These are phyloP conservation scores for Botryotinia globosa DNA, from an alignment of 2,329 filamentous ascomycete genomes.

Conservation along the genomic window DNA sequence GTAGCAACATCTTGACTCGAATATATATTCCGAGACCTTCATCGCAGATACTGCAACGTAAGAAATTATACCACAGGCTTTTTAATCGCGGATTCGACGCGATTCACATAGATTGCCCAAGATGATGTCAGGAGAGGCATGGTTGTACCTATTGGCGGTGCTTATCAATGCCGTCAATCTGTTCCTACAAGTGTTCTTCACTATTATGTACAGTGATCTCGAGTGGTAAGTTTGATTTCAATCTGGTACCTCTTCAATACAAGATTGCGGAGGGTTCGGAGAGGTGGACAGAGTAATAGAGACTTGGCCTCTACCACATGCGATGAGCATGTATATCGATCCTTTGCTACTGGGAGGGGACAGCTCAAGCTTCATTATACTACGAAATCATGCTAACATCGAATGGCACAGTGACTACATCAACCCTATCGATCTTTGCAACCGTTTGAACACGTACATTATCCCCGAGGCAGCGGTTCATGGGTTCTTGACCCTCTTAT, in stretches of 20 bases:
- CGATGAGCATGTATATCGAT: slow-evolving; percentile 3
- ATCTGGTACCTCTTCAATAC: not conserved
- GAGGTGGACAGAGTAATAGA: too few species aligned
- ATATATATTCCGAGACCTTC: not conserved
- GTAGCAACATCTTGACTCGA: slow-evolving; percentile 13
- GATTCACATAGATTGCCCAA: slow-evolving; percentile 25
- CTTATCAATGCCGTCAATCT: slow-evolving; percentile 99
- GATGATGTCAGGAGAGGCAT: slow-evolving; percentile 94
- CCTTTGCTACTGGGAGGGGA: not conserved
- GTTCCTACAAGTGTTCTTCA: slow-evolving; percentile 99
- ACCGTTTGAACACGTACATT: slow-evolving; percentile 99
- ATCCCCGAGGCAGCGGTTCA: slow-evolving; percentile 97
- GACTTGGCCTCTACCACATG: not conserved
- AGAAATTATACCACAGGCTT: not conserved
- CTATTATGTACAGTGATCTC: slow-evolving; percentile 99
- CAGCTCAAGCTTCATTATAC: not conserved
- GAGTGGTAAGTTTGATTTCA: slow-evolving; percentile 72
- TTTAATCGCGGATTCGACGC: slow-evolving; percentile 22
- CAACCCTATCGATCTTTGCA: slow-evolving; percentile 99
- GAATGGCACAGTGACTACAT: slow-evolving; percentile 79
- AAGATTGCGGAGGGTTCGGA: not conserved
- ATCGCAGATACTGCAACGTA: not conserved
- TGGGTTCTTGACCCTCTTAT: slow-evolving; percentile 89
- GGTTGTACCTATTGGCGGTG: slow-evolving; percentile 96
- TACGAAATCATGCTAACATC: slow-evolving; percentile 1